Evolutionary conservation across 2,329 filamentous ascomycete genomes (phyloP).

Genomic region (Acarospora socialis): DNA sequence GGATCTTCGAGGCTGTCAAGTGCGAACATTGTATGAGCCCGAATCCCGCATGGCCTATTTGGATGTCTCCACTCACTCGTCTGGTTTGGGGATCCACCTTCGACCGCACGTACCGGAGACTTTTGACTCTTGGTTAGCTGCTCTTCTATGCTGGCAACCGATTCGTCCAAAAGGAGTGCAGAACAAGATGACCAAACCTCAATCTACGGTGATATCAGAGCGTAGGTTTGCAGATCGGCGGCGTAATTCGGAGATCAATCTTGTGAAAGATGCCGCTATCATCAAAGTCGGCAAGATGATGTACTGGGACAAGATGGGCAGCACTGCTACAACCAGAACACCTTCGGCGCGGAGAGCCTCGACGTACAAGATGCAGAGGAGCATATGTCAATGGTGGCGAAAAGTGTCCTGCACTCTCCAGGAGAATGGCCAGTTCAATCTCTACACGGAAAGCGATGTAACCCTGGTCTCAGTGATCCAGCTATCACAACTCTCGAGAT

Average conservation of each 20-base stretch:
- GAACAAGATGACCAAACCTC: constrained; percentile 36
- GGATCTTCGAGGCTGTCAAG: constrained; percentile 35
- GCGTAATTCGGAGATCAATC: constrained; percentile 32
- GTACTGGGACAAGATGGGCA: constrained; percentile 65
- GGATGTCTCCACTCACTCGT: constrained; percentile 34
- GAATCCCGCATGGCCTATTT: constrained; percentile 32
- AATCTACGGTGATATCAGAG: constrained; percentile 19
- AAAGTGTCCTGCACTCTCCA: constrained; percentile 84
- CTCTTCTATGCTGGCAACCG: constrained; percentile 37
- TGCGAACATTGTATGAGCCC: constrained; percentile 33
- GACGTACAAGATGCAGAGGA: constrained; percentile 41
- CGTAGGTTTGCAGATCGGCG: constrained; percentile 29
- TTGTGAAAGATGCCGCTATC: constrained; percentile 59
- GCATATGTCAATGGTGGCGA: constrained; percentile 58
- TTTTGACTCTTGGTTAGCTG: constrained; percentile 38
- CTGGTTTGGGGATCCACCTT: constrained; percentile 32
- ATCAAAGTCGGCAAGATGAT: constrained; percentile 92
- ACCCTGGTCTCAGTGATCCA: constrained; percentile 70
- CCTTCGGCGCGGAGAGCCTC: constrained; percentile 29
- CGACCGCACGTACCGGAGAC: constrained; percentile 36
- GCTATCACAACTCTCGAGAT: constrained; percentile 74
- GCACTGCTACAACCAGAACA: constrained; percentile 15
- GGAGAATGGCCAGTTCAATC: constrained; percentile 86
- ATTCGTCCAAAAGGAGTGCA: constrained; percentile 35
- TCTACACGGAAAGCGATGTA: constrained; percentile 75